These are phyloP conservation scores for Beauveria sp. DNA, from an alignment of 2,329 filamentous ascomycete species.

Conservation along the genomic window DNA sequence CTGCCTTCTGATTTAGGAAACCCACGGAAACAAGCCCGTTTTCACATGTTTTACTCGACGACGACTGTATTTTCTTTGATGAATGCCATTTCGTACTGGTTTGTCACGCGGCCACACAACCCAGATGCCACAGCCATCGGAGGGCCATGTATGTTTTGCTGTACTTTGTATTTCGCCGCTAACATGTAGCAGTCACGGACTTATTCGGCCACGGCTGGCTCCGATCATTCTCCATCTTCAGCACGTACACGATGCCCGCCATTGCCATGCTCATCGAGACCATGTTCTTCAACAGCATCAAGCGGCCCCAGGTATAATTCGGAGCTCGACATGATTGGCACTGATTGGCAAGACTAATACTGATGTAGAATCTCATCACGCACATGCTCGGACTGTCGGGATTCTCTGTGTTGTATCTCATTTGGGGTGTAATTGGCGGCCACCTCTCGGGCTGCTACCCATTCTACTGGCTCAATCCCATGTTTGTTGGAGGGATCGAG, in stretches of 20 bases:
- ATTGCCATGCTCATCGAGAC: conserved; percentile 39
- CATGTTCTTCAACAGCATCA: conserved; percentile 45
- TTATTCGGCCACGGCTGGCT: conserved; percentile 42
- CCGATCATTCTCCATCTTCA: conserved; percentile 38
- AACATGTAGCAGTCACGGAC: conserved; percentile 32
- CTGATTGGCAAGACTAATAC: conserved; percentile 8
- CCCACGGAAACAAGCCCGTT: conserved; percentile 37
- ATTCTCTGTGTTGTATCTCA: conserved; percentile 37
- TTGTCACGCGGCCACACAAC: conserved; percentile 28
- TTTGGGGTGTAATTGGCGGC: conserved; percentile 41
- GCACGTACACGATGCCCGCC: conserved; percentile 36
- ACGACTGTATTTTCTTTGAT: conserved; percentile 40
- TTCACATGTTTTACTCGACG: conserved; percentile 43
- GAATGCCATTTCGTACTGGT: conserved; percentile 45
- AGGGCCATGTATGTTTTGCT: conserved; percentile 13
- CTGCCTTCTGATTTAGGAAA: conserved; percentile 35
- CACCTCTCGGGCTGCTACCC: conserved; percentile 36
- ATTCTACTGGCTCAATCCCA: conserved; percentile 45
- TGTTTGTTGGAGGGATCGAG: conserved; percentile 34
- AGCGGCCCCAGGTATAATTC: conserved; percentile 37
- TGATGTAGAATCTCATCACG: conserved; percentile 33
- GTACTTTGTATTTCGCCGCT: neutral
- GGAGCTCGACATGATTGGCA: too few species aligned
- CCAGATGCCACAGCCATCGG: conserved; percentile 13
- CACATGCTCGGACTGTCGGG: conserved; percentile 36